Conservation (phyloP, 805 yeast species). For the Lachancea thermotolerans region DNA sequence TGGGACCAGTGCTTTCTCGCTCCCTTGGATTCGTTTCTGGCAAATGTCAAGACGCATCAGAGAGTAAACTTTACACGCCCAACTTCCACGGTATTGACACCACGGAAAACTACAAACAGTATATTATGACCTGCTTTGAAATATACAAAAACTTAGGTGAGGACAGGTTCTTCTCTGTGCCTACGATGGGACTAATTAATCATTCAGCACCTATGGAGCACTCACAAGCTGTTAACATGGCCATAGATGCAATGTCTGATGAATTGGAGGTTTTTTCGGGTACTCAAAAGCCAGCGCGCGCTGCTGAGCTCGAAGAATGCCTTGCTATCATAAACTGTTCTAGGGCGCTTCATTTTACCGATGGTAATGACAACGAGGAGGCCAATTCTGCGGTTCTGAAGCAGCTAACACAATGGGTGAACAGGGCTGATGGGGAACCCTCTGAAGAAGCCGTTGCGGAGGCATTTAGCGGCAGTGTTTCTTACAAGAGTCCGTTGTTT, state of each 20-base stretch:
- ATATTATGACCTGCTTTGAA: conserved; percentile 45
- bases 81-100: conserved; percentile 35
- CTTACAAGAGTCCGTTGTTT: conserved; percentile 37
- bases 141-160: conserved; percentile 44
- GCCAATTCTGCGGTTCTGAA: conserved; percentile 24
- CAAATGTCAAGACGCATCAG: conserved; percentile 30
- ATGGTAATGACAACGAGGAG: conserved; percentile 13
- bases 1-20: conserved; percentile 38
- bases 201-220: conserved; percentile 32
- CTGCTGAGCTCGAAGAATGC: conserved; percentile 39
- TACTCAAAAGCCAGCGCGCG: conserved; percentile 27
- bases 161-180: conserved; percentile 37
- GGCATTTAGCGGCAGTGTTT: conserved; percentile 41
- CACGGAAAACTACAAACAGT: conserved; percentile 39
- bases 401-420: conserved; percentile 54
- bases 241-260: conserved; percentile 29
- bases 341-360: conserved; percentile 39
- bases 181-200: conserved; percentile 36
- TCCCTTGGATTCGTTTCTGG: conserved; percentile 37
- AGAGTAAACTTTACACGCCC: conserved; percentile 39
- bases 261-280: conserved; percentile 31
- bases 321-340: conserved; percentile 52
- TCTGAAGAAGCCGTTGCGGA: conserved; percentile 42
- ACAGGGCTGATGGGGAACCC: conserved; percentile 63
- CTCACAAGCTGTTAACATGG: conserved; percentile 31